Percentiles rank a stretch among this genome's conserved stretches.
Evolutionary conservation across 2,329 filamentous ascomycete species (phyloP).

Genomic region (Pestalotiopsis sp.): DNA sequence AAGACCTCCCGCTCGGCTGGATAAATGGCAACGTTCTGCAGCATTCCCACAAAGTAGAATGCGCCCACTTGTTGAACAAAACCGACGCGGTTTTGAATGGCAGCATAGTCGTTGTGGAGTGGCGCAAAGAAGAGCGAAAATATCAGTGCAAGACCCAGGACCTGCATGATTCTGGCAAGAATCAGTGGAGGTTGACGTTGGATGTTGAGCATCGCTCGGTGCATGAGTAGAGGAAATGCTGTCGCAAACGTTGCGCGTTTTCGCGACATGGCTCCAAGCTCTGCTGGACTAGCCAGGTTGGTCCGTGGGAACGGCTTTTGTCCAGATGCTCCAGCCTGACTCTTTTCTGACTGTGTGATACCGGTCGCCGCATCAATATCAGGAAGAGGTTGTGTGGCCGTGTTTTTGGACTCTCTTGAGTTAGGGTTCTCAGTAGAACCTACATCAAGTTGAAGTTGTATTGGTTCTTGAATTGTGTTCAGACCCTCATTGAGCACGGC

Average conservation of each 20-base stretch:
- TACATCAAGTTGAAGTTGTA: not conserved
- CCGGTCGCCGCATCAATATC: not conserved
- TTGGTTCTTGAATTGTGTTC: not conserved
- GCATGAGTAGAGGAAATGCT: constrained; percentile 69
- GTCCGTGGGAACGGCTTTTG: constrained; percentile 46
- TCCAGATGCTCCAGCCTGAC: constrained; percentile 26
- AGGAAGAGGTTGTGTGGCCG: no score
- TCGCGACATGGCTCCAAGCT: constrained; percentile 70
- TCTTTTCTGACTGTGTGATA: constrained; percentile 15
- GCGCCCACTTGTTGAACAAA: constrained; percentile 74
- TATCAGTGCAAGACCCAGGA: constrained; percentile 64
- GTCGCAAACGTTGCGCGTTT: constrained; percentile 62
- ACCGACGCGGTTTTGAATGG: constrained; percentile 73
- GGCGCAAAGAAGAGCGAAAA: constrained; percentile 74
- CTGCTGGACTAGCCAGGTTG: constrained; percentile 66
- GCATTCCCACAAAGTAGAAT: constrained; percentile 76
- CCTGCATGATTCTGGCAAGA: constrained; percentile 68
- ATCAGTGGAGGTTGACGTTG: constrained; percentile 66
- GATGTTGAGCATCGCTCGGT: constrained; percentile 70
- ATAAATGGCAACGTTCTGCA: constrained; percentile 78
- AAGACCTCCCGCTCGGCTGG: constrained; percentile 75
- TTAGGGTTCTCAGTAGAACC: constrained; percentile 20
- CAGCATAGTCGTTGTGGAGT: constrained; percentile 67
- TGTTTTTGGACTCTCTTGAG: constrained; percentile 12
- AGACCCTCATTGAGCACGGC: not conserved